Evolutionary conservation across 768 basidiomycete genomes (phyloP).

Genomic region (Suillus cothurnatus): DNA sequence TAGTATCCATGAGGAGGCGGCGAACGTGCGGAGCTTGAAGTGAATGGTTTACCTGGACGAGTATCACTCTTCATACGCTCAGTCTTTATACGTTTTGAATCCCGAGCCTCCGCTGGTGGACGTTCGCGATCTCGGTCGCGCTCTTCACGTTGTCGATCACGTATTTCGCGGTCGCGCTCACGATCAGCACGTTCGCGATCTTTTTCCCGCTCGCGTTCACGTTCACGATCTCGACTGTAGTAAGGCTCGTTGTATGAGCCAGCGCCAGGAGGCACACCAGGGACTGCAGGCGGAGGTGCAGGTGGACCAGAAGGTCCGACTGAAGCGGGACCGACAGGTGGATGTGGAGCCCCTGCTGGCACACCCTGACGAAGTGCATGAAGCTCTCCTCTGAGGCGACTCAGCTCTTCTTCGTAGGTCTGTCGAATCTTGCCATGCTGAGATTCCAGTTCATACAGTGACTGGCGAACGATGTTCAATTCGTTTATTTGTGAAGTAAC

Average conservation of each 20-base stretch:
- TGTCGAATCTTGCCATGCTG: conserved; percentile 85
- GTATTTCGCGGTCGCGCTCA: conserved; percentile 39
- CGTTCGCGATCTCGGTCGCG: conserved; percentile 51
- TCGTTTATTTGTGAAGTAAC: conserved; percentile 87
- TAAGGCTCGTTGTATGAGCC: conserved; percentile 40
- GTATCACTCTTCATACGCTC: conserved; percentile 47
- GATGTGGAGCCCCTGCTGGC: conserved; percentile 37
- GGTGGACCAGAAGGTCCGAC: conserved; percentile 37
- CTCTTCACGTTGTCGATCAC: conserved; percentile 39
- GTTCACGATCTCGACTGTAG: conserved; percentile 40
- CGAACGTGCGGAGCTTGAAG: conserved; percentile 28
- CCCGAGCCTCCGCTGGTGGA: conserved; percentile 46
- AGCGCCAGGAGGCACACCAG: conserved; percentile 34
- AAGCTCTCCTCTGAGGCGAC: conserved; percentile 68
- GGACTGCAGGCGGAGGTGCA: conserved; percentile 31
- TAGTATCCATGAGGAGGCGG: conserved; percentile 36
- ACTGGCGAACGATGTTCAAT: conserved; percentile 84
- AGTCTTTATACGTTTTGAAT: conserved; percentile 63
- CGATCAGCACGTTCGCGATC: conserved; percentile 43
- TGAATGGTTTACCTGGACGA: conserved; percentile 41
- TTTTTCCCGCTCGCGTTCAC: conserved; percentile 43
- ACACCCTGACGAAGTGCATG: conserved; percentile 49
- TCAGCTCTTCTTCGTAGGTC: conserved; percentile 85
- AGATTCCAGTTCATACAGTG: conserved; percentile 89
- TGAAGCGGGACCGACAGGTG: conserved; percentile 35